A percentile compares a stretch with the other conserved stretches of the same genome.
Conservation (phyloP, 2,329 filamentous ascomycete genomes). For the Sclerotinia glacialis region DNA sequence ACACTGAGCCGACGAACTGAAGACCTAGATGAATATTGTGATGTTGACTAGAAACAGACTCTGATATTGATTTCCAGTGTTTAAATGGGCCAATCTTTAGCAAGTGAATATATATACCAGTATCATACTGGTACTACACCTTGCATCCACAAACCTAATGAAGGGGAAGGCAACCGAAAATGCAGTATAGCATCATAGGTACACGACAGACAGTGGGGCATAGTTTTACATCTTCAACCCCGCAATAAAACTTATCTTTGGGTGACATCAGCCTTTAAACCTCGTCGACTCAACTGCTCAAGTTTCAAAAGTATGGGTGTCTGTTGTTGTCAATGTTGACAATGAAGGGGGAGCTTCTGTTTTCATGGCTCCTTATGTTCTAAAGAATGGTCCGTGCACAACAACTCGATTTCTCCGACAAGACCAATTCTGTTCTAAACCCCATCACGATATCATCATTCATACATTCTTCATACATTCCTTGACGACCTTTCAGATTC, state of each 20-base stretch:
- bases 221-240: neutral
- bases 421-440: neutral
- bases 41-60: neutral
- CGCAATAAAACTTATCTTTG: neutral
- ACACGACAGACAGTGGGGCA: conserved; percentile 1
- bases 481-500: neutral
- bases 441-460: neutral
- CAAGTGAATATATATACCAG: neutral
- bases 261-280: neutral
- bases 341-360: neutral
- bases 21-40: neutral
- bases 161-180: neutral
- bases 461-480: neutral
- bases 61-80: neutral
- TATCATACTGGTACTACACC: no score
- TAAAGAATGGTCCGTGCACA: neutral
- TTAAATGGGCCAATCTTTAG: neutral
- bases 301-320: neutral
- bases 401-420: neutral
- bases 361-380: no score
- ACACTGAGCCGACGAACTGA: neutral
- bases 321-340: neutral
- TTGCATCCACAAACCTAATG: neutral
- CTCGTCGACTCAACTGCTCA: neutral
- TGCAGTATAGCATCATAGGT: conserved; percentile 8